phyloP scores from a whole-genome alignment of 768 basidiomycete genomes.

The Daedaleopsis nitida region DNA sequence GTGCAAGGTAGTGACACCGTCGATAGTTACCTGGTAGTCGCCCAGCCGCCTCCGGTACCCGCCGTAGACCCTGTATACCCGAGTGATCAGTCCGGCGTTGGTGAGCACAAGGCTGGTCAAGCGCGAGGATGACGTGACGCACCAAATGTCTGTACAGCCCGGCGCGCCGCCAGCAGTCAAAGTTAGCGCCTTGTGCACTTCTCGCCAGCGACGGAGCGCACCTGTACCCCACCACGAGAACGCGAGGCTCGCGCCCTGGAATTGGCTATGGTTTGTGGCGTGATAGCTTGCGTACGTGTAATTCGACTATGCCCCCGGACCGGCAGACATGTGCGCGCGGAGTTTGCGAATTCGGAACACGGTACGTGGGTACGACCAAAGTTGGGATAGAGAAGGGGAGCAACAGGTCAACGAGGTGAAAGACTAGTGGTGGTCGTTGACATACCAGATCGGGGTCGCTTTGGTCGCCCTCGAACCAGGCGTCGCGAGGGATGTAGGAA shows the following conservation, averaged over 20 bases:
- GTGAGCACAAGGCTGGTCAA: not conserved
- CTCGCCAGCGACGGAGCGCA: not conserved
- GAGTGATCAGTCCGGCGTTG: not conserved
- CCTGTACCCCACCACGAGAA: constrained; percentile 23
- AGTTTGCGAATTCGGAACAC: no score
- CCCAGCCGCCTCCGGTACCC: constrained; percentile 13
- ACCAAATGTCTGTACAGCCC: not conserved
- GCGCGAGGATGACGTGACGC: not conserved
- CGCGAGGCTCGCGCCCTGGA: constrained; percentile 10
- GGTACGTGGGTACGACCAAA: no score
- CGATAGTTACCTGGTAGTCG: constrained; percentile 18
- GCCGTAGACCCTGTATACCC: constrained; percentile 17
- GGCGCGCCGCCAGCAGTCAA: not conserved
- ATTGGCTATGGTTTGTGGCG: constrained; percentile 11
- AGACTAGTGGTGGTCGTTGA: not conserved
- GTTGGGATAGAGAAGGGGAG: no score
- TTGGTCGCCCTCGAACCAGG: constrained; percentile 20
- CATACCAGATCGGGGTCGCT: constrained; percentile 16
- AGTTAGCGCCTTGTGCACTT: not conserved
- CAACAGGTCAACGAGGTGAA: no score
- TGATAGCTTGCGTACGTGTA: constrained; percentile 18
- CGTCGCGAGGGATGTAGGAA: constrained; percentile 23
- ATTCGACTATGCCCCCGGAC: not conserved
- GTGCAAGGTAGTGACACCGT: not conserved
- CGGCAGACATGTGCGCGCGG: no score